phyloP scores from a whole-genome alignment of 75 land plant species.

The Cunninghamia lanceolata region DNA sequence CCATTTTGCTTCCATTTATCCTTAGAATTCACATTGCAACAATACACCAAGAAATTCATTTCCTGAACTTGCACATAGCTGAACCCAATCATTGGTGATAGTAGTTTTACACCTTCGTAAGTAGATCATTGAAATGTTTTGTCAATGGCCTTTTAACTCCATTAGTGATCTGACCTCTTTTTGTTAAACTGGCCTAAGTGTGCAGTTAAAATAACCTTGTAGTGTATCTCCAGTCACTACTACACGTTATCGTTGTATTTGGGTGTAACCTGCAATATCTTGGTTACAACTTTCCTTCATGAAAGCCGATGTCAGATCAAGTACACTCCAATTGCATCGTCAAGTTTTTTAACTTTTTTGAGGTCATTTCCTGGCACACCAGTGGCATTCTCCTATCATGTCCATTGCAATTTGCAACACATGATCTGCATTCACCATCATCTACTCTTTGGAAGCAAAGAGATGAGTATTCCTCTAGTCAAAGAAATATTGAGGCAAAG shows the following conservation, averaged over 20 bases:
- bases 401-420: background rate
- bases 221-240: background rate
- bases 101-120: background rate
- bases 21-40: background rate
- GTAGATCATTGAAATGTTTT: background rate
- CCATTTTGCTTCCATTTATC: background rate
- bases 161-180: background rate
- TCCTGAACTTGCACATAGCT: background rate
- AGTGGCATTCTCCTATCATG: background rate
- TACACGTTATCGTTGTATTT: background rate
- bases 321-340: background rate
- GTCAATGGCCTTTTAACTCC: background rate
- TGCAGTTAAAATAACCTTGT: background rate
- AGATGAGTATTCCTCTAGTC: background rate
- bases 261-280: background rate
- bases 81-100: background rate
- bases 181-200: background rate
- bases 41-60: background rate
- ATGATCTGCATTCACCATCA: background rate
- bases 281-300: background rate
- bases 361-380: background rate
- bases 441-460: background rate
- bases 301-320: background rate
- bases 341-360: background rate
- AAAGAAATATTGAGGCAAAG: background rate